Base-by-base conservation (phyloP, 2,329 filamentous ascomycete species). In the Ophiostoma ulmi region DNA sequence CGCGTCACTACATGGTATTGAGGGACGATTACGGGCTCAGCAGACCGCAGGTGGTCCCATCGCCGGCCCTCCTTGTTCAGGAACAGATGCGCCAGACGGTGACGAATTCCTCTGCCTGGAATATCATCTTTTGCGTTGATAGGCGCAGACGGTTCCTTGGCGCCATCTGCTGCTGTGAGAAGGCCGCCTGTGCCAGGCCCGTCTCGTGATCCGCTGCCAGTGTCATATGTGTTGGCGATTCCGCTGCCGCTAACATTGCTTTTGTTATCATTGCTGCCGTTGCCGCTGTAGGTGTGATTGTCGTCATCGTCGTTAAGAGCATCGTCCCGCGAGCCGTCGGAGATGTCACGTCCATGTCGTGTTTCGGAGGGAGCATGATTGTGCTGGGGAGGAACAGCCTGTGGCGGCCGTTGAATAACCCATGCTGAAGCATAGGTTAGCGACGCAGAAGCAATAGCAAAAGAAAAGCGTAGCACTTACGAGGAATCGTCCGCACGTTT, bases 41-140 rank as follows among this genome's bases (percentile, higher is more conserved):
- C 81, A 2, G 85, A 84, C 69, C 86, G 84, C 69, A 88, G 77
- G 75, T 88, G 85, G 75, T 88, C 86, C 86, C 86, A 88, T 77
- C 78, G 82, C 70, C 81, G 77, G 39, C 79, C 82, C 64, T 85
- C 81, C 74, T 85, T 82, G 73, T 77, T 78, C 70, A 75, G 79
- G 69, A 87, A 80, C 31, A 86, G 78, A 69, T 81, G 80, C 69
- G 83, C 82, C 26, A 87, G 77, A 2, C 72, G 74, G 11, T 66
- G 61, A 11, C 65, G 48, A 14, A 72, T 36, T 13, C 68, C 31
- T 2, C 20, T 39, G 4, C 20, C 3, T 1, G 63, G 35, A 36
- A n/a, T 39, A 20, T 41, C 63, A n/a, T 65, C 36, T 65, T 65
- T 65, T 1, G 20, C 20, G 11, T 13, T 65, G 17, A 65, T 65